Evolutionary conservation across 345 rosid genomes (phyloP).

Genomic region (Lepidium africanum): DNA sequence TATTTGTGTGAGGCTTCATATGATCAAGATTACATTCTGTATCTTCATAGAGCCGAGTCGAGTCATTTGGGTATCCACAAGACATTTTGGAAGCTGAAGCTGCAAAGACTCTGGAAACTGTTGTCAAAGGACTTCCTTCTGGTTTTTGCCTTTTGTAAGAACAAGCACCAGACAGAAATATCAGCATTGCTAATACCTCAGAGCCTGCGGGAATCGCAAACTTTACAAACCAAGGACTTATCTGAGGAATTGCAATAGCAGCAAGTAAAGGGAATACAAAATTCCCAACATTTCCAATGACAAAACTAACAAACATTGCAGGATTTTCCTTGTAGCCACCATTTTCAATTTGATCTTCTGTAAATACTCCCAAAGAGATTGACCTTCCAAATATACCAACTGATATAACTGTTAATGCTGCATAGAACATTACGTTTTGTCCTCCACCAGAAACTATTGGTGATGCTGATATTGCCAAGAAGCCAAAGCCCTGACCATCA

Average conservation of each 20-base stretch:
- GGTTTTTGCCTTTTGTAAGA: conserved; percentile 13
- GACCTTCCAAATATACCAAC: conserved; percentile 27
- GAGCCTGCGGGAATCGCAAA: conserved; percentile 33
- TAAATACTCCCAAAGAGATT: conserved; percentile 22
- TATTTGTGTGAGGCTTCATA: conserved; percentile 8
- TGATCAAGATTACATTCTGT: neutral
- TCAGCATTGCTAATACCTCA: conserved; percentile 26
- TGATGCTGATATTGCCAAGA: conserved; percentile 25
- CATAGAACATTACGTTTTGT: conserved; percentile 7
- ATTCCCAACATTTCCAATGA: conserved; percentile 24
- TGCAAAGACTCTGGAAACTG: conserved; percentile 25
- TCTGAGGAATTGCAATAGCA: conserved; percentile 20
- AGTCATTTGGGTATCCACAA: neutral
- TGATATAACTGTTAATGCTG: conserved; percentile 12
- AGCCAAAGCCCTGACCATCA: conserved; percentile 19
- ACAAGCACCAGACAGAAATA: conserved; percentile 26
- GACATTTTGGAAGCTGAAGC: conserved; percentile 30
- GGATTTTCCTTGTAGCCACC: conserved; percentile 13
- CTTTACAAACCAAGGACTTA: conserved; percentile 31
- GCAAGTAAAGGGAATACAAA: conserved; percentile 19
- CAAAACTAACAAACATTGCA: conserved; percentile 12
- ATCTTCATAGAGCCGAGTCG: conserved; percentile 22
- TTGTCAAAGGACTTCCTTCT: conserved; percentile 29
- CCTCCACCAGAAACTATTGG: neutral
- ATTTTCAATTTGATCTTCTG: conserved; percentile 21